Percentiles rank a stretch among this genome's conserved stretches.
phyloP scores from a whole-genome alignment of 2,329 filamentous ascomycete genomes.

The Orbilia blumenaviensis region DNA sequence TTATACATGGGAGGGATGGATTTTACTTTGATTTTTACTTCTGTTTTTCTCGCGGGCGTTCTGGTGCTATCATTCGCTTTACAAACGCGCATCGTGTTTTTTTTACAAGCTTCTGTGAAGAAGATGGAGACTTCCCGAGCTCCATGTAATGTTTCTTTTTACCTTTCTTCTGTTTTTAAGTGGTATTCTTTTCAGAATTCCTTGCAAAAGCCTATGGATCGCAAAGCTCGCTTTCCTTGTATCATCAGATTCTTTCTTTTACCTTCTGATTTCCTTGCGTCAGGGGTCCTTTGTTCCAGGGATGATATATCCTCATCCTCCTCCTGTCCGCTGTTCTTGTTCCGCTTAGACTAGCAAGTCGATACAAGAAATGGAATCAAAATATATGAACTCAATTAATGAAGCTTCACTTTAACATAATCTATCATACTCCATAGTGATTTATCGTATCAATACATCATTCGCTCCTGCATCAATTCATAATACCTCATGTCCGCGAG shows the following conservation, averaged over 20 bases:
- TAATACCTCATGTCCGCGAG: not conserved
- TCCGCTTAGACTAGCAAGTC: slow-evolving; percentile 38
- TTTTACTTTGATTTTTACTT: slow-evolving; percentile 6
- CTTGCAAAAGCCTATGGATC: slow-evolving; percentile 37
- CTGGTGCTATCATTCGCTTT: slow-evolving; percentile 32
- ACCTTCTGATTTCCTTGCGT: slow-evolving; percentile 35
- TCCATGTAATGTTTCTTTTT: slow-evolving; percentile 44
- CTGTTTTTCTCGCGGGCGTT: slow-evolving; percentile 46
- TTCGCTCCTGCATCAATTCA: not conserved
- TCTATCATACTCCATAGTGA: no score
- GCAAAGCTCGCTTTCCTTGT: slow-evolving; percentile 52
- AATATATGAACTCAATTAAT: slow-evolving; percentile 42
- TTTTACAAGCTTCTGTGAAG: slow-evolving; percentile 29
- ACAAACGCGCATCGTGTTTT: slow-evolving; percentile 18
- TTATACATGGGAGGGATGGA: slow-evolving; percentile 42
- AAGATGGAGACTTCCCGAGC: slow-evolving; percentile 27
- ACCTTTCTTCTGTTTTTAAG: not conserved
- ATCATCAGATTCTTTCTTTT: slow-evolving; percentile 34
- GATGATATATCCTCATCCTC: slow-evolving; percentile 45
- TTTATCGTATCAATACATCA: no score
- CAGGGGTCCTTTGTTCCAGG: slow-evolving; percentile 54
- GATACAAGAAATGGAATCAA: slow-evolving; percentile 50
- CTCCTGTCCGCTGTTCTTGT: slow-evolving; percentile 53
- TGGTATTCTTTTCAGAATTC: slow-evolving; percentile 13
- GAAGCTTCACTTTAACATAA: slow-evolving; percentile 18